Conservation (phyloP, 306 rosid genomes). For the Canavalia gladiata region DNA sequence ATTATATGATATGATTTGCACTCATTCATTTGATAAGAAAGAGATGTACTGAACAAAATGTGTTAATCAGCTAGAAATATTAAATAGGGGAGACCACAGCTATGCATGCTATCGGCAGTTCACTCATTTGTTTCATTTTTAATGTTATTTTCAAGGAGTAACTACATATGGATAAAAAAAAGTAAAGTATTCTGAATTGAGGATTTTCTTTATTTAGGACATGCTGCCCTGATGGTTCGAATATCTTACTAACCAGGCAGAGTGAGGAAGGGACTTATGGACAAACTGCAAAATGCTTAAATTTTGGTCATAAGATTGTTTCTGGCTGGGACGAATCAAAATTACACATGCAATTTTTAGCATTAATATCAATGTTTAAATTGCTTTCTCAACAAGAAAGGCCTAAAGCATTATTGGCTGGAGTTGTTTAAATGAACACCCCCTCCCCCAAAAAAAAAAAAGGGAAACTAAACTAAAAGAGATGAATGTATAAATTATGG, state of each 20-base stretch:
- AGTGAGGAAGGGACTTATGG: too few relatives aligned
- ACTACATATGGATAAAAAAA: not conserved
- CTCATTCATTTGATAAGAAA: not conserved
- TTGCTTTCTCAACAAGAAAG: not conserved
- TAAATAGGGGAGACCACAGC: not conserved
- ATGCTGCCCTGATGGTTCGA: not conserved
- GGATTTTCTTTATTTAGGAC: not conserved
- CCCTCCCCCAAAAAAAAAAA: not conserved
- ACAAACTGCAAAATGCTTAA: not conserved
- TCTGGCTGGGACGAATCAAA: too few relatives aligned
- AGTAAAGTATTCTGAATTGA: too few relatives aligned
- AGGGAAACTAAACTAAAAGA: not conserved
- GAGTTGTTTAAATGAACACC: not conserved
- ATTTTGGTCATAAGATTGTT: too few relatives aligned
- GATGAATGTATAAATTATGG: not conserved
- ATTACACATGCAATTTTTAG: too few relatives aligned
- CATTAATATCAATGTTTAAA: not conserved
- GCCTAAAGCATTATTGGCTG: not conserved
- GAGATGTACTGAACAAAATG: not conserved
- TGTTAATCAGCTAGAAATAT: not conserved
- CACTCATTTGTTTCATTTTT: not conserved
- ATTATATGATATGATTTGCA: not conserved
- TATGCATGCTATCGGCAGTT: not conserved
- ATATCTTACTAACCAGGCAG: too few relatives aligned
- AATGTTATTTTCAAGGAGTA: not conserved